Evolutionary conservation across 2,329 filamentous ascomycete genomes (phyloP), one percentile per base, ranked within the genome.

Genomic region (Truncatella angustata): DNA sequence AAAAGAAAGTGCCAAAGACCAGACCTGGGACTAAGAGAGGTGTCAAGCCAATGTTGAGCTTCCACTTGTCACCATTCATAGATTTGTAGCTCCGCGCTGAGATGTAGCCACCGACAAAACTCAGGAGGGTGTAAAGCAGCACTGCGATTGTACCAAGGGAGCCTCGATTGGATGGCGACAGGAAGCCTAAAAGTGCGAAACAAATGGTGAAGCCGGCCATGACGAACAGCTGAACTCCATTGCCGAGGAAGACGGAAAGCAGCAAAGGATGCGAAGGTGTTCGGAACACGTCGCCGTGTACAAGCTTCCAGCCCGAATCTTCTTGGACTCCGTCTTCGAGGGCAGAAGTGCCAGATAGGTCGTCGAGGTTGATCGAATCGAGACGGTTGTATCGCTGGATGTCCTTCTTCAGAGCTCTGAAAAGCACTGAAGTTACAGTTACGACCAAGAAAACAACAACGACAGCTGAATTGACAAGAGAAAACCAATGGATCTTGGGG

Each of bases 401-500:
- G 66, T 99, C 94, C 77, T 96, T 97, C 71, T 86, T 88, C 54
- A 99, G 76, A 1, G 93, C 91, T 50, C 93, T 84, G 51, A 96
- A 78, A 14, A 99, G 79, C 43, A 97, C 90, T n/a, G 92, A 96
- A 70, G 88, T 87, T 57, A 99, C 94, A 62, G 94, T 96, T 42
- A 91, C 83, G 32, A 93, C 86, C 36, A 97, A 78, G 71, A 97
- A 94, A 45, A 96, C 81, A 47, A 99, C 92, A 56, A 99, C 96
- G 40, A 97, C 86, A 46, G 94, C 90, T 32, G 92, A 97, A 72
- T 96, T 96, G 73, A 97, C 89, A 46, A 99, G 84, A 54, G 92
- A 97, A 76, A 97, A 96, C 94, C 94, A 99, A 71, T 99, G 94
- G 62, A 99, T 97, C 77, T 94, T 95, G 49, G 94, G 92, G 69